phyloP scores from a whole-genome alignment of 2,329 filamentous ascomycete species.

The Trichoderma sp. region DNA sequence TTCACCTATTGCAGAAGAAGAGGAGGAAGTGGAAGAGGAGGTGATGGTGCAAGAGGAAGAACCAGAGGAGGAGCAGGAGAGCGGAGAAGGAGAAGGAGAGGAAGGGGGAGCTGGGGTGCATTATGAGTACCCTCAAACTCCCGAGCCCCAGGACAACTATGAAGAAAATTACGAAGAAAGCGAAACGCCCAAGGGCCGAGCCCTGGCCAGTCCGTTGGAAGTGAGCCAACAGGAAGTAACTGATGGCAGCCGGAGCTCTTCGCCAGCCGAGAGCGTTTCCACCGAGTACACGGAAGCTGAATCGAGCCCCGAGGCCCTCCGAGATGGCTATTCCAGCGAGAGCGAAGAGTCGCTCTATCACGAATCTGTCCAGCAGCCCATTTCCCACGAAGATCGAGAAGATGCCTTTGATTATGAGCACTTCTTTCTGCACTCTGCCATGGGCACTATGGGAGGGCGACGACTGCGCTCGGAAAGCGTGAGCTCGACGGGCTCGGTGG shows the following conservation, averaged over 20 bases:
- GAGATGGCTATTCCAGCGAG: conserved; percentile 56
- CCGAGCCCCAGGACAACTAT: conserved; percentile 5
- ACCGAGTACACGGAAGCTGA: conserved; percentile 39
- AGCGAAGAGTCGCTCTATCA: conserved; percentile 66
- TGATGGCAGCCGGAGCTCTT: conserved; percentile 24
- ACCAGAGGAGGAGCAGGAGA: background rate
- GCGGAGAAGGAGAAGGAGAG: background rate
- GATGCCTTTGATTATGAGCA: conserved; percentile 97
- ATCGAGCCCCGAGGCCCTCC: conserved; percentile 40
- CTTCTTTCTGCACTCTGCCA: conserved; percentile 90
- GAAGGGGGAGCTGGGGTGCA: background rate
- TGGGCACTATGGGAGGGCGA: conserved; percentile 68
- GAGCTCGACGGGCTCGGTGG: conserved; percentile 61
- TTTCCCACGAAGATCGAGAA: conserved; percentile 87
- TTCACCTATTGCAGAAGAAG: background rate
- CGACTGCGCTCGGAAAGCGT: conserved; percentile 53
- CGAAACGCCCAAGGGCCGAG: background rate
- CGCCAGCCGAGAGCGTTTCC: conserved; percentile 22
- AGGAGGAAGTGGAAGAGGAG: background rate
- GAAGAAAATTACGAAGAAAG: background rate
- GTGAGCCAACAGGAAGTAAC: background rate
- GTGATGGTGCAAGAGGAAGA: background rate
- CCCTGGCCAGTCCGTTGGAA: background rate
- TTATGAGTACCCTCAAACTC: background rate
- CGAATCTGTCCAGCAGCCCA: conserved; percentile 57